Base-by-base conservation (phyloP, 495 filamentous ascomycete species). In the Articulospora tetracladia region DNA sequence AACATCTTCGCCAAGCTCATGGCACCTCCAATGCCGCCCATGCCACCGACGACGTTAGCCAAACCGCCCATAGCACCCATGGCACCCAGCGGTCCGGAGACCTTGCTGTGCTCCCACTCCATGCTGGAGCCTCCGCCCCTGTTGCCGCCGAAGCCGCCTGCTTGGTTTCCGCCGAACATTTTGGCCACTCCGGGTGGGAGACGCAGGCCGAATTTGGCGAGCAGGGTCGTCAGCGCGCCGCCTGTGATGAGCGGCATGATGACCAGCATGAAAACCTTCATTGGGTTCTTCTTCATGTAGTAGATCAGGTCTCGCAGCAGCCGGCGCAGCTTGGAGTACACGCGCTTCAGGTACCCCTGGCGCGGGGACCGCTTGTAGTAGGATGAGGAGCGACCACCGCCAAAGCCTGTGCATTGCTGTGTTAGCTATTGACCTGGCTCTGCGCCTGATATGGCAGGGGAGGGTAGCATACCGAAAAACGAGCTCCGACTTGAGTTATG, bases 191-290 rank as follows among this genome's bases (percentile, higher is more conserved):
- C 72, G 10, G 72, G 74, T 0, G 92, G 92, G 65, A 97, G 66
- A 41, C 85, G 76, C 44, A 97, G 75, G 0, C 92, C 92, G 69
- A 97, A 85, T 72, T 86, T 83, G 23, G 80, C 80, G 13, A 94
- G 76, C 23, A 96, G 70, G 26, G 84, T 86, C 2, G 83, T 81
- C 66, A 97, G 72, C 25, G 90, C 86, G 6, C 92, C 92, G 52
- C 90, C 90, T 0, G 86, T 90, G 58, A 96, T 75, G 49, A 97
- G 77, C 20, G 92, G 92, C 78, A 96, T 80, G 55, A 95, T 83
- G 28, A 95, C 86, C 19, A 94, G 78, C 77, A 93, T 83, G 72
- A 95, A 85, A 1, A 93, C 87, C 73, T 93, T 94, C 63, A 91
- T 65, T 0, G 92, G 92, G 69, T 96, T 84, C 8, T 82, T 77